Base-by-base conservation (phyloP, 352 stramenopile genomes). In the Phytophthora macrochlamydospora region DNA sequence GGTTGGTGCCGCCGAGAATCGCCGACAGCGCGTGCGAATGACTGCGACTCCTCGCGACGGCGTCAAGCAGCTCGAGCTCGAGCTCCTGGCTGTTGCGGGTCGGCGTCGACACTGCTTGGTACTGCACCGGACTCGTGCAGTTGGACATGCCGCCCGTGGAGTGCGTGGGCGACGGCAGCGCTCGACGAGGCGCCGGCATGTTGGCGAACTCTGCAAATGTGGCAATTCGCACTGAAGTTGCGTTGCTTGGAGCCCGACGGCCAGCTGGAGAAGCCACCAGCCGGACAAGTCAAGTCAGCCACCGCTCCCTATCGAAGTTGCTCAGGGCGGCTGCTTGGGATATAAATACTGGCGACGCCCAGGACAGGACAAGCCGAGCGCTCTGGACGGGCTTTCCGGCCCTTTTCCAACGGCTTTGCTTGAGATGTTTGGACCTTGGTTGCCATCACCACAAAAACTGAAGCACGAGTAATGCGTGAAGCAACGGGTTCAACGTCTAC, bases 1-100 rank as follows among this genome's bases (percentile, higher is more conserved):
- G 18, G 18, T 24, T 24, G 35, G 35, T 11, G 35, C 35, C 35
- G 3, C 75, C 75, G 29, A 87, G 40, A 24, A 83, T 81, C 14
- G 54, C 67, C 6, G 78, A 85, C 35, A 87, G 53, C 0, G 77
- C 68, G 49, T 87, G 78, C n/a, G 75, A 76, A 42, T 85, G 75
- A 31, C 73, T 78, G 45, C 53, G 75, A 56, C 53, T 69, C n/a
- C 67, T 24, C 18, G 18, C 18, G 18, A 24, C 18, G 18, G 18
- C 68, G 1, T 30, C 43, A 9, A 69, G 7, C 1, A 67, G 18
- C 4, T 69, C 61, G 4, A 58, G 11, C 6, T 79, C 67, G 8
- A 65, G 54, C 2, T 48, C 30, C 5, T 52, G 13, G 31, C 59
- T 68, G 43, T 33, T 52, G 32, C 48, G 13, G 12, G 58, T 73